phyloP scores from a whole-genome alignment of 1,284 basidiomycete species.

The Peniophora sp. region DNA sequence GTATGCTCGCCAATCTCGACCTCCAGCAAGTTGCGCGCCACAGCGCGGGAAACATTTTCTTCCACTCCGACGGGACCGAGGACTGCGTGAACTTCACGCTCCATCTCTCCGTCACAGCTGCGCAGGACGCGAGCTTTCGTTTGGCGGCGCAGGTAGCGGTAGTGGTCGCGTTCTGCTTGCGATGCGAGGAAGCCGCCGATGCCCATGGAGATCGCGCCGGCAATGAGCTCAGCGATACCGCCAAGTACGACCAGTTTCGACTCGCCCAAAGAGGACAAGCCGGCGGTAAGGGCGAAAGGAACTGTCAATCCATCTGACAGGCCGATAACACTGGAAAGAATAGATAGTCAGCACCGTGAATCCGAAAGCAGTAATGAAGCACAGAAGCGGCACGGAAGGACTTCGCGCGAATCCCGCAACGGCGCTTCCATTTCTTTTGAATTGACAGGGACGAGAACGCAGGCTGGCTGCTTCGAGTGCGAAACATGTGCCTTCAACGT shows the following conservation, averaged over 20 bases:
- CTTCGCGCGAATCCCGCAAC: background rate
- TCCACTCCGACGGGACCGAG: constrained; percentile 87
- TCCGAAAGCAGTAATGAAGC: constrained; percentile 4
- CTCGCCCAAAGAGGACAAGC: constrained; percentile 85
- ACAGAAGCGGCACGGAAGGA: constrained; percentile 4
- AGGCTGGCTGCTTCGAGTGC: background rate
- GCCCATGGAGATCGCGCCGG: constrained; percentile 96
- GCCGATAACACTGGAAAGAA: constrained; percentile 71
- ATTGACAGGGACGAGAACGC: background rate
- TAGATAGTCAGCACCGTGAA: constrained; percentile 6
- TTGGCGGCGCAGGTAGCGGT: constrained; percentile 70
- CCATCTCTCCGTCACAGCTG: constrained; percentile 90
- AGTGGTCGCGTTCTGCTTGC: constrained; percentile 93
- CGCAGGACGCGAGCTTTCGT: constrained; percentile 79
- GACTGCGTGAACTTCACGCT: constrained; percentile 86
- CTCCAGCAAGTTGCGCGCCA: constrained; percentile 68
- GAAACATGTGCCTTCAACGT: too few species aligned
- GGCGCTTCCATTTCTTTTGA: background rate
- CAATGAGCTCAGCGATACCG: constrained; percentile 87
- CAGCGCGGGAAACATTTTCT: constrained; percentile 69
- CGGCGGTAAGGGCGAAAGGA: constrained; percentile 85
- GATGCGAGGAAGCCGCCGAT: constrained; percentile 96
- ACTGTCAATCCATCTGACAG: constrained; percentile 95
- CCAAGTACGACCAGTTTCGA: constrained; percentile 86
- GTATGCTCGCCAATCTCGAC: constrained; percentile 43